These are phyloP conservation scores for Clohesyomyces aquaticus DNA, from an alignment of 495 filamentous ascomycete species.

Conservation along the genomic window DNA sequence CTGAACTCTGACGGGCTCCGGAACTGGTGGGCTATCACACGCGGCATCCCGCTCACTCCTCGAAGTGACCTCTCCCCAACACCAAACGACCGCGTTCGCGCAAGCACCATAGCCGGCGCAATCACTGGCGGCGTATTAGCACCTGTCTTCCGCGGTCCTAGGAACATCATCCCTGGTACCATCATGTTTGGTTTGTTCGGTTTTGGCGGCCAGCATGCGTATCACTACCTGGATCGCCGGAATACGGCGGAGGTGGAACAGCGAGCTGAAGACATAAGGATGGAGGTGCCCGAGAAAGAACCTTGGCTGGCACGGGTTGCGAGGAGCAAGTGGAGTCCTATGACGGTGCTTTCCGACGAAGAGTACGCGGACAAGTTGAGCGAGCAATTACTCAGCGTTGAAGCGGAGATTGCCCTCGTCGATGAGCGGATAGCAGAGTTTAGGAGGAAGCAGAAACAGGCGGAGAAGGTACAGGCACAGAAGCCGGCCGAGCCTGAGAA, in stretches of 20 bases:
- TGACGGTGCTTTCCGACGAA: slow-evolving; percentile 73
- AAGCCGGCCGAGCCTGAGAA: neutral
- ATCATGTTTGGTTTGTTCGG: slow-evolving; percentile 66
- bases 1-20: slow-evolving; percentile 45
- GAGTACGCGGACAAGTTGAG: slow-evolving; percentile 77
- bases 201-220: slow-evolving; percentile 61
- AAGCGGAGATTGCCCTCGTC: slow-evolving; percentile 83
- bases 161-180: slow-evolving; percentile 35
- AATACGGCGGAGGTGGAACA: slow-evolving; percentile 37
- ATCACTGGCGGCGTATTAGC: slow-evolving; percentile 67
- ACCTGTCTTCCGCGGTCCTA: slow-evolving; percentile 63
- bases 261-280: slow-evolving; percentile 5
- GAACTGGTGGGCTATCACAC: slow-evolving; percentile 23
- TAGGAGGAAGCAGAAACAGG: slow-evolving; percentile 20
- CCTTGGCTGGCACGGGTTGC: slow-evolving; percentile 55
- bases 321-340: slow-evolving; percentile 78
- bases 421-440: slow-evolving; percentile 75
- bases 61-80: slow-evolving; percentile 51
- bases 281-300: slow-evolving; percentile 42
- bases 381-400: slow-evolving; percentile 75
- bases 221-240: slow-evolving; percentile 56
- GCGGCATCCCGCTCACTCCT: slow-evolving; percentile 22
- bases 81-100: slow-evolving; percentile 59
- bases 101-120: slow-evolving; percentile 69
- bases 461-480: neutral